Conservation (phyloP, 805 yeast species). For the Candida tibetensis region DNA sequence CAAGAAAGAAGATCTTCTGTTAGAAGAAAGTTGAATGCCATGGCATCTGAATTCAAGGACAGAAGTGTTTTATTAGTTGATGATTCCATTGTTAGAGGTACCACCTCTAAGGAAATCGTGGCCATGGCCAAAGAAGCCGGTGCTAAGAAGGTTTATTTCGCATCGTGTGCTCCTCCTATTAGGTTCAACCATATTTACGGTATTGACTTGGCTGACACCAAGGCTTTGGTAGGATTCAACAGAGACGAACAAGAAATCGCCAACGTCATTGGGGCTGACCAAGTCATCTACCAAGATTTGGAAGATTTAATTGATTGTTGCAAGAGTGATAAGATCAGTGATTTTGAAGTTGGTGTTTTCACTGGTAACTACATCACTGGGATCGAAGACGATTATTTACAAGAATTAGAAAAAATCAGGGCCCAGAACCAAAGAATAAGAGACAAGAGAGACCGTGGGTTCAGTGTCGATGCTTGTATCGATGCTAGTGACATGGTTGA, state of each 20-base stretch:
- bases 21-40: slow-evolving; percentile 91
- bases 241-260: slow-evolving; percentile 75
- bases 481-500: slow-evolving; percentile 50
- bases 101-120: slow-evolving; percentile 94
- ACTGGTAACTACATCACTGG: slow-evolving; percentile 96
- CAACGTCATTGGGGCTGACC: slow-evolving; percentile 80
- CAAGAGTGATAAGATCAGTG: slow-evolving; percentile 46
- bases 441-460: slow-evolving; percentile 37
- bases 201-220: slow-evolving; percentile 93
- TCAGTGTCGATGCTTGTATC: slow-evolving; percentile 41
- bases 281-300: slow-evolving; percentile 82
- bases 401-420: slow-evolving; percentile 78
- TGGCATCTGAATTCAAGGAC: slow-evolving; percentile 86
- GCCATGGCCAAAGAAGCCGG: slow-evolving; percentile 99
- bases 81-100: slow-evolving; percentile 96
- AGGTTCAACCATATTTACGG: slow-evolving; percentile 95
- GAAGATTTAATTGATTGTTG: slow-evolving; percentile 84
- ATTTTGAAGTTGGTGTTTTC: slow-evolving; percentile 95
- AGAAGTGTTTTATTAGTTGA: slow-evolving; percentile 88
- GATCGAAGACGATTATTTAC: slow-evolving; percentile 75
- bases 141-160: slow-evolving; percentile 90
- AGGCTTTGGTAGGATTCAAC: slow-evolving; percentile 86
- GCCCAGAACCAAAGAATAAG: slow-evolving; percentile 64
- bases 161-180: slow-evolving; percentile 98
- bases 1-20: slow-evolving; percentile 90